These are phyloP conservation scores for Beauveria caledonica DNA, from an alignment of 2,329 filamentous ascomycete species.

Conservation along the genomic window DNA sequence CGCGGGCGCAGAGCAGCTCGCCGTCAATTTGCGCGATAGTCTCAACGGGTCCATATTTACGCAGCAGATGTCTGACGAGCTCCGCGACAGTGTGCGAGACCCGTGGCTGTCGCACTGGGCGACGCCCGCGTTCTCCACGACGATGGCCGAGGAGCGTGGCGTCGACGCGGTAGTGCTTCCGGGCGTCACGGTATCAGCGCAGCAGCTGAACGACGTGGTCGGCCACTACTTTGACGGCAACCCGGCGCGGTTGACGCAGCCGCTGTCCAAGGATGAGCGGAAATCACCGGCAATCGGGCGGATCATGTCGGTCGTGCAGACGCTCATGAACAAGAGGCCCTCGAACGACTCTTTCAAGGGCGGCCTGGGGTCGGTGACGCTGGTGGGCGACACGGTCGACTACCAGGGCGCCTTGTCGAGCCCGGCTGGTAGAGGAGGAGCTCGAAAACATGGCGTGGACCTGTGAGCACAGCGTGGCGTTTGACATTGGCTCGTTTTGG, in stretches of 20 bases:
- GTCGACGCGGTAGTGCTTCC: conserved; percentile 39
- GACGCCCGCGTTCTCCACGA: conserved; percentile 41
- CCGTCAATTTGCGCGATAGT: neutral
- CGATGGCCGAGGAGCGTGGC: conserved; percentile 31
- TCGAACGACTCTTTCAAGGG: too few relatives aligned
- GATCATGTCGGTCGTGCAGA: too few relatives aligned
- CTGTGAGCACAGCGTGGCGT: neutral
- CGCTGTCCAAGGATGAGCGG: neutral
- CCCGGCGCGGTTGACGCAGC: neutral
- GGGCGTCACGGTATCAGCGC: conserved; percentile 34
- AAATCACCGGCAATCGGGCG: too few relatives aligned
- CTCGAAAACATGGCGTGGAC: too few relatives aligned
- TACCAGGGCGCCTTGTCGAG: too few relatives aligned
- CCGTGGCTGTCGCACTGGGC: conserved; percentile 35
- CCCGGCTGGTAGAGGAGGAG: too few relatives aligned
- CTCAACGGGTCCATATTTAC: conserved; percentile 15
- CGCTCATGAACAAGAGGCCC: too few relatives aligned
- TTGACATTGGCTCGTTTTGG: neutral
- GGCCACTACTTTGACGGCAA: neutral
- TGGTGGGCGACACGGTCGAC: too few relatives aligned
- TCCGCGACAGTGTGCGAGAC: neutral
- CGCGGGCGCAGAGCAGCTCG: too few relatives aligned
- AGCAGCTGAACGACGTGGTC: neutral
- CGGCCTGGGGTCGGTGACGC: too few relatives aligned
- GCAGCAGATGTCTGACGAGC: conserved; percentile 7